These are phyloP conservation scores for Paratinospora sagittata DNA, from an alignment of 164 flowering plant genomes.

Conservation along the genomic window DNA sequence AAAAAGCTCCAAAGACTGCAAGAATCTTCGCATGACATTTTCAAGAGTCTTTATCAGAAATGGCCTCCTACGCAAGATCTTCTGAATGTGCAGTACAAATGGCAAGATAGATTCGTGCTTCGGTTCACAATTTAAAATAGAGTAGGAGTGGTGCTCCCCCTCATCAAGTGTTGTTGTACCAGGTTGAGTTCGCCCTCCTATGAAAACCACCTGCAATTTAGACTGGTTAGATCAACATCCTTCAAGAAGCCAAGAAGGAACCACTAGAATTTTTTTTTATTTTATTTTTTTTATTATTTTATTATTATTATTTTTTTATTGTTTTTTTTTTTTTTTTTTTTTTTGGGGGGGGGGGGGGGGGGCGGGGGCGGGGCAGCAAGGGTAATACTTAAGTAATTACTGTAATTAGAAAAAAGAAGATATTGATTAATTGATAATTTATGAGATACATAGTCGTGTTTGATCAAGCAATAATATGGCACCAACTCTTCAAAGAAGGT, in stretches of 20 bases:
- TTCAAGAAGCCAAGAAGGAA: not conserved
- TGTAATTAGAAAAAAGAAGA: too few species aligned
- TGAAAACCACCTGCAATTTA: constrained; percentile 72
- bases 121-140: constrained; percentile 80
- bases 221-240: not conserved
- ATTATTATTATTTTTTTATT: too few species aligned
- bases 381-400: too few species aligned
- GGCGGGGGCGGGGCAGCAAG: too few species aligned
- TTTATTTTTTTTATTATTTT: too few species aligned
- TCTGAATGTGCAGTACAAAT: constrained; percentile 83
- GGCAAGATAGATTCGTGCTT: constrained; percentile 76
- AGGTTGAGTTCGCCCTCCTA: too few species aligned
- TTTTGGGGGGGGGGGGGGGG: too few species aligned
- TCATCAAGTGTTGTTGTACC: constrained; percentile 95
- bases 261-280: not conserved
- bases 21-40: constrained; percentile 91
- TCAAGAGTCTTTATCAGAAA: constrained; percentile 96
- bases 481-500: too few species aligned
- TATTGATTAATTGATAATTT: too few species aligned
- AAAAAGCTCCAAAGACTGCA: constrained; percentile 94
- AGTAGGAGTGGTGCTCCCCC: constrained; percentile 89
- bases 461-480: not conserved
- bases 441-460: not conserved
- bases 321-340: too few species aligned
- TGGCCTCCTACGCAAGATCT: constrained; percentile 78